Evolutionary conservation across 495 filamentous ascomycete genomes (phyloP).

Genomic region (Podospora didyma): DNA sequence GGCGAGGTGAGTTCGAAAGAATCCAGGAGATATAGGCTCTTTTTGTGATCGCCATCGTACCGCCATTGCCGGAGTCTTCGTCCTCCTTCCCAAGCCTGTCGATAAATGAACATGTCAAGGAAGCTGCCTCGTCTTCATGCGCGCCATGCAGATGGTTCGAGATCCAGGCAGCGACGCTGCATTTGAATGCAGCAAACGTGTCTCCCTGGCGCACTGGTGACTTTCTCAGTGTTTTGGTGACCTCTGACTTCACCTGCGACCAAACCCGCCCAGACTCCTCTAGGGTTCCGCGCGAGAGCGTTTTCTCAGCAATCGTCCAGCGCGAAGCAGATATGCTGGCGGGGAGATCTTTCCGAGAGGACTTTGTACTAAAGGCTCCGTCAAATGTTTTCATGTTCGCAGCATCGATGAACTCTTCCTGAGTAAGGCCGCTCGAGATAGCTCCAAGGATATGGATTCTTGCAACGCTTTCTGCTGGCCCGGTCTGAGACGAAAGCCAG

Average conservation of each 20-base stretch:
- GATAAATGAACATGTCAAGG: constrained; percentile 29
- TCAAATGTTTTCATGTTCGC: constrained; percentile 29
- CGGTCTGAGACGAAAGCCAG: constrained; percentile 28
- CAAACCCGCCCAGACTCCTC: constrained; percentile 32
- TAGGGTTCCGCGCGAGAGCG: constrained; percentile 31
- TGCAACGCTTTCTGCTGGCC: constrained; percentile 19
- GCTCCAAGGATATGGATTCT: constrained; percentile 43
- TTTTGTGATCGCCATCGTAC: constrained; percentile 15
- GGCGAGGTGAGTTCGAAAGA: constrained; percentile 11
- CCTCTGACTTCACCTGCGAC: constrained; percentile 27
- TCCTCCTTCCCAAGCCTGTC: constrained; percentile 24
- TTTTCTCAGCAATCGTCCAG: constrained; percentile 35
- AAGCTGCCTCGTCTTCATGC: constrained; percentile 29
- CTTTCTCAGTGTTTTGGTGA: constrained; percentile 32
- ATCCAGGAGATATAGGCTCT: constrained; percentile 23
- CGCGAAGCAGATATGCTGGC: constrained; percentile 24
- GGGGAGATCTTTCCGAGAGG: constrained; percentile 17
- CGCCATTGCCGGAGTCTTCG: constrained; percentile 1
- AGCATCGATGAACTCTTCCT: constrained; percentile 38
- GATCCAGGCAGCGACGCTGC: constrained; percentile 34
- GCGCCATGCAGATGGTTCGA: constrained; percentile 32
- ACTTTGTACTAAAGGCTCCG: constrained; percentile 8
- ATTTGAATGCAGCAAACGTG: constrained; percentile 40
- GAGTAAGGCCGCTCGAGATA: constrained; percentile 40
- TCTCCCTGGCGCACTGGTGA: constrained; percentile 20